Conservation (phyloP, 164 flowering plant genomes). For the Dillenia suffruticosa region DNA sequence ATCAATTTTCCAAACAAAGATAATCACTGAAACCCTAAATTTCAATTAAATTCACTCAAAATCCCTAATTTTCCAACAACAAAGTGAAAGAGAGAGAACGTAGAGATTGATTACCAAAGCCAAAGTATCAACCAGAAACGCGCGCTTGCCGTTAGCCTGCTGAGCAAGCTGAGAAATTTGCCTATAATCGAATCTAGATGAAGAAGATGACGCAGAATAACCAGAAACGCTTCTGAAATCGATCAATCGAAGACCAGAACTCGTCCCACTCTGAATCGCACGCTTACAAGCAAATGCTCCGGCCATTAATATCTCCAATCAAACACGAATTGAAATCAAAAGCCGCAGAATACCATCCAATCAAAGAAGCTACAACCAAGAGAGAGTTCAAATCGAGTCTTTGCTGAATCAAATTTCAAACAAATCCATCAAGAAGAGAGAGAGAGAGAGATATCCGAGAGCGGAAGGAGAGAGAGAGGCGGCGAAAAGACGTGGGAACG, state of each 20-base stretch:
- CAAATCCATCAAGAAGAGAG: no score
- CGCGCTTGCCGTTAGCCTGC: slow-evolving; percentile 46
- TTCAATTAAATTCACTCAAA: no score
- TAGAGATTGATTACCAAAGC: slow-evolving; percentile 42
- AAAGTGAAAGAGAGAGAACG: background rate
- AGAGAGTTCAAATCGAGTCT: slow-evolving; percentile 8
- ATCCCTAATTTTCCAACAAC: background rate
- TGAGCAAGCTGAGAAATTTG: slow-evolving; percentile 44
- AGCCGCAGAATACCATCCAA: background rate
- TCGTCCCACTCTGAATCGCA: slow-evolving; percentile 19
- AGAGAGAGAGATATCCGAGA: no score
- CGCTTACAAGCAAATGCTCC: slow-evolving; percentile 27
- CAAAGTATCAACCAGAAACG: slow-evolving; percentile 73
- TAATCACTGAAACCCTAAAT: background rate
- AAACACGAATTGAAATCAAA: no score
- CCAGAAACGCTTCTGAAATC: slow-evolving; percentile 11
- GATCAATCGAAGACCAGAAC: slow-evolving; percentile 16
- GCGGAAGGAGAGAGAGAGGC: no score
- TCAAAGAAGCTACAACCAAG: background rate
- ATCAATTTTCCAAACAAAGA: background rate
- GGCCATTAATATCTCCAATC: slow-evolving; percentile 15
- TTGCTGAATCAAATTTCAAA: slow-evolving; percentile 17
- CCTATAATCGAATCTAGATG: slow-evolving; percentile 13
- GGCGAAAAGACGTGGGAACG: no score
- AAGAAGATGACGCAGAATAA: slow-evolving; percentile 11